Percentiles rank a stretch among this genome's conserved stretches.
Conservation (phyloP, 2,329 filamentous ascomycete genomes). For the Aureobasidium melanogenum region DNA sequence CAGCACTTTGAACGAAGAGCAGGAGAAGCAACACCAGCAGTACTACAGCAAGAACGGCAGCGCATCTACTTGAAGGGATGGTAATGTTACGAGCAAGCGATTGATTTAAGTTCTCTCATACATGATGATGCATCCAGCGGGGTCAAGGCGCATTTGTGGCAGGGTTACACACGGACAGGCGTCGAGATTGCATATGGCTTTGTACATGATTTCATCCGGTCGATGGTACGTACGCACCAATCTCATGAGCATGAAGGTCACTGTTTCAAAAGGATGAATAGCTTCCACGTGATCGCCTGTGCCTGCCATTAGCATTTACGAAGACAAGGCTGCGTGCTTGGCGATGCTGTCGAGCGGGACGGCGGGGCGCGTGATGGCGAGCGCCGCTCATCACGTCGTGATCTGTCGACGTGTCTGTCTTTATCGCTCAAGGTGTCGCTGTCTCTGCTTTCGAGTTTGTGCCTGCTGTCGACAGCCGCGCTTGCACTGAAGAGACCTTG, state of each 20-base stretch:
- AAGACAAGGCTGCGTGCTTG: neutral
- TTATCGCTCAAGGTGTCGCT: neutral
- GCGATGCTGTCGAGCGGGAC: conserved; percentile 4
- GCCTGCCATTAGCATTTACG: neutral
- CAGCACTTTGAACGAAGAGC: conserved; percentile 18
- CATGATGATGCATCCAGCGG: neutral
- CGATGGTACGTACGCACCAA: conserved; percentile 7
- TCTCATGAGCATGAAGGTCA: neutral
- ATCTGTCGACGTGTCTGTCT: conserved; percentile 1
- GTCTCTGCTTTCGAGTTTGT: neutral
- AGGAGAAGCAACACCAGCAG: conserved; percentile 24
- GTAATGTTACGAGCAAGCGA: neutral
- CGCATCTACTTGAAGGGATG: neutral
- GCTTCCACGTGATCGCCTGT: conserved; percentile 6
- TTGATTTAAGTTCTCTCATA: neutral
- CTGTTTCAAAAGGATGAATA: neutral
- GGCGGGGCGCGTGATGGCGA: conserved; percentile 2
- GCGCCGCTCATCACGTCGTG: conserved; percentile 2
- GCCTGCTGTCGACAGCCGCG: neutral
- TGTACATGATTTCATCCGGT: conserved; percentile 1
- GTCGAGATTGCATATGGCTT: conserved; percentile 1
- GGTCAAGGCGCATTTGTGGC: neutral
- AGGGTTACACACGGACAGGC: neutral
- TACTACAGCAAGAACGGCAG: conserved; percentile 23
- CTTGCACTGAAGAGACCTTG: neutral